phyloP scores from a whole-genome alignment of 139 green algal genomes.

The Deuterostichococcus epilithicus region DNA sequence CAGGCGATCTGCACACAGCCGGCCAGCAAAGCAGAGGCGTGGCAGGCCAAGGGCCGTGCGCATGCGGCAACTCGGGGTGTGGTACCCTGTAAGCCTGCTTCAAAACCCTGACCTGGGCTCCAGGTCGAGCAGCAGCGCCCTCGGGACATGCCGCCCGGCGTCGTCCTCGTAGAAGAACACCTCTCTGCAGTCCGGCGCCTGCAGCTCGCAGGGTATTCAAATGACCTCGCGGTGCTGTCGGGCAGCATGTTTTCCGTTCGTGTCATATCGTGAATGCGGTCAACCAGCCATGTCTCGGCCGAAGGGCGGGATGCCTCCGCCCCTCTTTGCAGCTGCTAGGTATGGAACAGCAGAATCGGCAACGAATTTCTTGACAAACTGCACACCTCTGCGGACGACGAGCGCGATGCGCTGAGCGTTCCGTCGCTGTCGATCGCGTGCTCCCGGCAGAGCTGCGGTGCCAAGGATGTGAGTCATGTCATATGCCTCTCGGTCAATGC shows the following conservation, averaged over 20 bases:
- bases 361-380: not conserved
- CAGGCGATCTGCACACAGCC: not conserved
- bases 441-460: not conserved
- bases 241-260: no score
- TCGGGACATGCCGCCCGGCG: constrained; percentile 96
- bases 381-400: no score
- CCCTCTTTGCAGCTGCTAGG: no score
- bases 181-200: constrained; percentile 89
- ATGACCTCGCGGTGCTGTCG: not conserved
- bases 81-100: not conserved
- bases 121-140: constrained; percentile 93
- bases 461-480: no score
- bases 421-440: not conserved
- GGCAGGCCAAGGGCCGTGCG: no score
- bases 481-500: no score
- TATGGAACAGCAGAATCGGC: no score
- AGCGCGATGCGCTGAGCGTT: not conserved
- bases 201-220: not conserved
- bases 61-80: no score
- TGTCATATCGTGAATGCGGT: no score
- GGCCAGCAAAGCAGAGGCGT: not conserved
- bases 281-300: no score
- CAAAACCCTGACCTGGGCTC: constrained; percentile 70
- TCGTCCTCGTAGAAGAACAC: constrained; percentile 99
- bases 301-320: no score